Base-by-base conservation (phyloP, 257 asterid species). In the Striga asiatica region DNA sequence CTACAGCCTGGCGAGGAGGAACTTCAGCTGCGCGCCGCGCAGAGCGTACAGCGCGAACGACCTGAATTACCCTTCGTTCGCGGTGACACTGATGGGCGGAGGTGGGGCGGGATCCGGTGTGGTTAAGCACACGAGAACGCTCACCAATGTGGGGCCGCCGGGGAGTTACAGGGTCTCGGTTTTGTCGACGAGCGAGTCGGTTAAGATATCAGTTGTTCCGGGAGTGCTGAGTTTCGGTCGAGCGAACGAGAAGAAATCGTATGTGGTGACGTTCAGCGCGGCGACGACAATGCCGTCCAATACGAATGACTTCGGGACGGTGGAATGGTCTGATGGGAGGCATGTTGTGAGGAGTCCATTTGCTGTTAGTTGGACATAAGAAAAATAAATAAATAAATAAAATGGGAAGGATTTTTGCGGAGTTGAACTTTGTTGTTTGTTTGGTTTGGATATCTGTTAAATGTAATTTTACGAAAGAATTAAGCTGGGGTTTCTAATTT, bases 61-160 rank as follows among this genome's bases (percentile, higher is more conserved):
- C 77, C 78, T 91, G 38, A 91, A 91, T 37, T 91, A 91, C 89
- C 98, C 95, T 41, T 91, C 96, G 0, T 87, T 91, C 64, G 82
- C 95, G 0, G 75, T 91, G 1, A 11, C 77, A 2, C 66, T 78
- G 5, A 62, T 0, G 13, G 19, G 18, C 13, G 51, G 51, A 38
- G 47, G 55, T 12, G 56, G 68, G 24, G 61, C 71, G 1, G 56
- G 60, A 13, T 24, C 69, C 2, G 50, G 6, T 7, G 76, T 56
- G 51, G 76, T 84, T 9, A 87, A 78, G 60, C 71, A 84, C 85
- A 74, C 78, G 0, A 70, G 96, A 32, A 84, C 93, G 0, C 58
- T 91, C 3, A 91, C 94, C 6, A 92, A 82, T 43, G 97, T 84
- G 2, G 97, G 95, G 5, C 58, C 81, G 0, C 63, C 88, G 0